phyloP scores from a whole-genome alignment of 495 filamentous ascomycete genomes.

The Aspergillus biplanus region DNA sequence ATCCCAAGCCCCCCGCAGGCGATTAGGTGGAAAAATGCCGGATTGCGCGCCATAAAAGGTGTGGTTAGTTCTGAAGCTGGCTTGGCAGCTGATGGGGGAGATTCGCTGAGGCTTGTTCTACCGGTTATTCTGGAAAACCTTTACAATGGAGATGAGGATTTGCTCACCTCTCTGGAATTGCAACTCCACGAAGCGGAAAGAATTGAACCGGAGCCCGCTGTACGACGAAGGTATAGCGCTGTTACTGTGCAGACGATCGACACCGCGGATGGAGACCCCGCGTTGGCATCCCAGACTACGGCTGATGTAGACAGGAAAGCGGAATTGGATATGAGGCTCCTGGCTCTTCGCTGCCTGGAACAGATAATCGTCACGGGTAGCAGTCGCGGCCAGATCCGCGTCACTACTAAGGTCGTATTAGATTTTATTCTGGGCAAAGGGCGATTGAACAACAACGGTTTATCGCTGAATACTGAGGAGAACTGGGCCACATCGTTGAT shows the following conservation, averaged over 20 bases:
- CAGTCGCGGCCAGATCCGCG: slow-evolving; percentile 74
- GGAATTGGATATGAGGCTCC: slow-evolving; percentile 81
- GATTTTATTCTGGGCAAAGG: slow-evolving; percentile 69
- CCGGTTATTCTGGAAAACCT: slow-evolving; percentile 85
- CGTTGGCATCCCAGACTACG: slow-evolving; percentile 70
- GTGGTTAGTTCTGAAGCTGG: slow-evolving; percentile 73
- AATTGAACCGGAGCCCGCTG: slow-evolving; percentile 58
- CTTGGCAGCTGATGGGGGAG: slow-evolving; percentile 70
- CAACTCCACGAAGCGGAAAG: slow-evolving; percentile 67
- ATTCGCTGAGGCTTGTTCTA: slow-evolving; percentile 73
- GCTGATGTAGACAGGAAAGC: slow-evolving; percentile 83
- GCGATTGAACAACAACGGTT: slow-evolving; percentile 4
- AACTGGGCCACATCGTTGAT: slow-evolving; percentile 83
- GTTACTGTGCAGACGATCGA: slow-evolving; percentile 77
- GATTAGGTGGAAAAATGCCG: slow-evolving; percentile 82
- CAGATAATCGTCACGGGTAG: slow-evolving; percentile 73
- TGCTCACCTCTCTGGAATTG: slow-evolving; percentile 63
- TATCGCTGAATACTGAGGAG: slow-evolving; percentile 28
- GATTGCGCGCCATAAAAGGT: slow-evolving; percentile 76
- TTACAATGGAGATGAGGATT: slow-evolving; percentile 72
- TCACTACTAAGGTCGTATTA: slow-evolving; percentile 69
- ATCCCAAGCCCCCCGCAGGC: slow-evolving; percentile 69
- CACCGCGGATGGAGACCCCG: slow-evolving; percentile 66
- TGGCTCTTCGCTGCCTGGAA: slow-evolving; percentile 81
- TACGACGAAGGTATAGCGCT: slow-evolving; percentile 72